Base-by-base conservation (phyloP, 1,139 yeast species). In the Nakaseomyces sp. region DNA sequence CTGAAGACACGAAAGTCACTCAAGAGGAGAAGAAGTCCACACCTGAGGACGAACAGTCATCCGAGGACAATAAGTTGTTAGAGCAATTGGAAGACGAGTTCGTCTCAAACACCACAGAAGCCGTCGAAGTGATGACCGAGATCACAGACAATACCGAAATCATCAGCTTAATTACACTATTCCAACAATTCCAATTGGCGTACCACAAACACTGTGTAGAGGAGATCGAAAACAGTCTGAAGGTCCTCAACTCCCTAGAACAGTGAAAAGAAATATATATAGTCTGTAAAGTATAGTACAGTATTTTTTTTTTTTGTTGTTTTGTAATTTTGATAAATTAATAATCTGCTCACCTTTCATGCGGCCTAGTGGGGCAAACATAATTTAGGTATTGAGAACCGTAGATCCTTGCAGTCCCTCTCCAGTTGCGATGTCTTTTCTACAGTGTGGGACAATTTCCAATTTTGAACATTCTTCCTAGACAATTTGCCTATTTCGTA, bases 101-200 rank as follows among this genome's bases (percentile, higher is more conserved):
- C 54, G 91, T 83, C 26, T 74, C 80, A 55, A 84, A 86, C 20
- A 83, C 88, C 7, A 81, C 81, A 47, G 69, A 72, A 26, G 91
- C 91, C 1, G 91, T 81, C n/a, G 74, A 76, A 54, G 77, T 77
- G 45, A 82, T 84, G 91, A 79, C 81, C 63, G 76, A 72, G 50
- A 68, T 83, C 47, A 76, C 84, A 55, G 77, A 74, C 50, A 87
- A 89, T 32, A 69, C 79, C 12, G 82, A 79, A 60, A 70, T 79
- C 44, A 70, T 83, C 43, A 71, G 75, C 47, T 67, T 83, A 55
- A 68, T 84, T 51, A 79, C 79, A 56, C 67, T 79, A 13, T 76
- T 81, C 56, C 76, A 77, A 49, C 69, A 72, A 52, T 81, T 85
- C 46, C 91, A 82, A 65, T 69, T 77, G 57, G 80, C 79, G 47